Conservation (phyloP, 352 stramenopile species). For the Globisporangium carolinianum region DNA sequence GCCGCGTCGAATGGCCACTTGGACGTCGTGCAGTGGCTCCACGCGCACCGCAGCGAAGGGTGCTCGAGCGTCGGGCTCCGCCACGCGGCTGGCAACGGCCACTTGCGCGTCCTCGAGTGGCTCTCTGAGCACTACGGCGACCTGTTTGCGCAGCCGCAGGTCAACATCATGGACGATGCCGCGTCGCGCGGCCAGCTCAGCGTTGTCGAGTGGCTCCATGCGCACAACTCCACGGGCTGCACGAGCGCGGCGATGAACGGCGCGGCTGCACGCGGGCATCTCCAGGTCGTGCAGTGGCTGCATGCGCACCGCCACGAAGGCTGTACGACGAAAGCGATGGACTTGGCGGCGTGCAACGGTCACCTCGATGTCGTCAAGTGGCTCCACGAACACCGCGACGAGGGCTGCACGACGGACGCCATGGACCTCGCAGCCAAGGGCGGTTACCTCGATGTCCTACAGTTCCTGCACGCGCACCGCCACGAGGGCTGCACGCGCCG, state of each 20-base stretch:
- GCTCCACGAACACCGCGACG: constrained; percentile 27
- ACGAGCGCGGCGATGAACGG: constrained; percentile 40
- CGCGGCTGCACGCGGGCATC: constrained; percentile 21
- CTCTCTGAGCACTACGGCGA: constrained; percentile 22
- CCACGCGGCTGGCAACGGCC: constrained; percentile 31
- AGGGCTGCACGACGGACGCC: constrained; percentile 29
- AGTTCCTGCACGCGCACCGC: constrained; percentile 32
- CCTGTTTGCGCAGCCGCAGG: constrained; percentile 17
- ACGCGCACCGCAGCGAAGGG: constrained; percentile 31
- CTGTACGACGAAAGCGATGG: constrained; percentile 41
- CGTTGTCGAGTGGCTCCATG: constrained; percentile 33
- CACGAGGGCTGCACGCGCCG: constrained; percentile 27
- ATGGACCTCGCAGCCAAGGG: constrained; percentile 35
- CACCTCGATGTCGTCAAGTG: constrained; percentile 38
- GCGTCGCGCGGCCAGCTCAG: constrained; percentile 25
- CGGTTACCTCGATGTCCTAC: constrained; percentile 22
- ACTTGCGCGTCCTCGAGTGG: constrained; percentile 31
- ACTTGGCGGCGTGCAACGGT: constrained; percentile 46
- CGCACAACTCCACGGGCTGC: constrained; percentile 25
- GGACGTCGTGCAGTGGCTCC: constrained; percentile 49
- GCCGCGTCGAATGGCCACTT: constrained; percentile 38
- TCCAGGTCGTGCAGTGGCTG: constrained; percentile 41
- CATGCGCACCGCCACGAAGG: constrained; percentile 30
- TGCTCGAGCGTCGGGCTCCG: constrained; percentile 26
- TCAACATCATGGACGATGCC: constrained; percentile 36